Percentiles rank a stretch among this genome's conserved stretches.
Conservation (phyloP, 2,329 filamentous ascomycete genomes). For the Phialophora macrospora region DNA sequence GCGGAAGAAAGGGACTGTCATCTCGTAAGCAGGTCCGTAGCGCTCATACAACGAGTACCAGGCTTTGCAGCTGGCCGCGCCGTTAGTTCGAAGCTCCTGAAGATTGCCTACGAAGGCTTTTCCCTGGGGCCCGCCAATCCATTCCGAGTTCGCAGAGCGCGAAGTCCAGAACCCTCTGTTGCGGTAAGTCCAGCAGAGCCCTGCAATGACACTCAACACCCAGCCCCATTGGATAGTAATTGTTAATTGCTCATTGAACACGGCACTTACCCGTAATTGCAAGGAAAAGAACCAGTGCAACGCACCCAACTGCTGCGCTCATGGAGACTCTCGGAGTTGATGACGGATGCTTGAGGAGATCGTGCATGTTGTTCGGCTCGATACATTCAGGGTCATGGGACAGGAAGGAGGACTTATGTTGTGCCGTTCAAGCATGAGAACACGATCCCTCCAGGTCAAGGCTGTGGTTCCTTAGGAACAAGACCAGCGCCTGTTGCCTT, state of each 20-base stretch:
- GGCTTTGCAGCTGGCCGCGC: conserved; percentile 27
- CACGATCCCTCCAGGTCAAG: neutral
- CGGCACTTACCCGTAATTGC: neutral
- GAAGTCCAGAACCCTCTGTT: conserved; percentile 28
- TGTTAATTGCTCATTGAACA: neutral
- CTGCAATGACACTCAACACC: conserved; percentile 24
- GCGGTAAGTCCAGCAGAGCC: conserved; percentile 28
- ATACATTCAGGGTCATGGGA: neutral
- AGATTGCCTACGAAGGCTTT: conserved; percentile 28
- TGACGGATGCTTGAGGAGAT: neutral
- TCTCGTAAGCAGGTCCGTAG: conserved; percentile 28
- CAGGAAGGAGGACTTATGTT: neutral
- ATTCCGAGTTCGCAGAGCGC: conserved; percentile 24
- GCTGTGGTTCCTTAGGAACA: neutral
- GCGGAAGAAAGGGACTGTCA: conserved; percentile 31
- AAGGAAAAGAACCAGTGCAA: neutral
- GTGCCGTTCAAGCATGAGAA: neutral
- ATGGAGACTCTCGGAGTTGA: neutral
- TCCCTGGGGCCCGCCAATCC: conserved; percentile 26
- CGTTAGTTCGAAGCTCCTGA: conserved; percentile 25
- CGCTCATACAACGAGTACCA: conserved; percentile 29
- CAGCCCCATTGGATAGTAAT: neutral
- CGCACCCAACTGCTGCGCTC: neutral
- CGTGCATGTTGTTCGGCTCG: neutral
- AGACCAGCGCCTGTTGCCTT: neutral